A percentile compares a stretch with the other conserved stretches of the same genome.
Conservation (phyloP, 2,329 filamentous ascomycete genomes). For the Colletotrichum gigasporum region DNA sequence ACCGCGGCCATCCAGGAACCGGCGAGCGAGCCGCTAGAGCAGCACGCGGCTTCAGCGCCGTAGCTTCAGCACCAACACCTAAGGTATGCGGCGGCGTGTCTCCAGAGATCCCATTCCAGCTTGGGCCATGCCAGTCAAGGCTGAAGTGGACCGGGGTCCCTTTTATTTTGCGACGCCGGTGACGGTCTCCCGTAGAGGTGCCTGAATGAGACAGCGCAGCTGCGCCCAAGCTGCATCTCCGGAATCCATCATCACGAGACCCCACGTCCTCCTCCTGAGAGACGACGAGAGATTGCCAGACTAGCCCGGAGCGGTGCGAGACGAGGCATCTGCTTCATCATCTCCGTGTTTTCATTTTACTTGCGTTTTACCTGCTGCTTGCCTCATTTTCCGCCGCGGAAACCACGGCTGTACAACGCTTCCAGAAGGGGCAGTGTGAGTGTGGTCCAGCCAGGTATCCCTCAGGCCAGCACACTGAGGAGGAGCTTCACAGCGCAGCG, state of each 20-base stretch:
- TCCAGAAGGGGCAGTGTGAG: conserved; percentile 14
- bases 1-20: background rate
- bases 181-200: conserved; percentile 5
- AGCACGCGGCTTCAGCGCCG: too few species aligned
- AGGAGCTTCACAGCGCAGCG: conserved; percentile 11
- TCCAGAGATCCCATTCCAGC: conserved; percentile 22
- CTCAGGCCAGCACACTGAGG: too few species aligned
- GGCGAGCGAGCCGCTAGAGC: background rate
- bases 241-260: conserved; percentile 15
- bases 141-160: conserved; percentile 17
- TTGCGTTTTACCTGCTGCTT: background rate
- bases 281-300: background rate
- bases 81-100: background rate
- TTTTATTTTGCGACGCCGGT: conserved; percentile 12
- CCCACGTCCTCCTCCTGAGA: background rate
- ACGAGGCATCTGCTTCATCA: background rate
- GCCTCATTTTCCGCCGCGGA: background rate
- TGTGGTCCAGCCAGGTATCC: conserved; percentile 4
- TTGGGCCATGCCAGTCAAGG: background rate
- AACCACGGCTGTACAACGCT: background rate
- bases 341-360: background rate
- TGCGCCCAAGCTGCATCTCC: background rate
- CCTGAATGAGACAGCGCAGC: conserved; percentile 8
- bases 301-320: background rate
- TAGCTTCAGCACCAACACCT: background rate